Percentiles rank a stretch among this genome's conserved stretches.
Evolutionary conservation across 768 basidiomycete genomes (phyloP).

Genomic region (Mrakia hoshinonis): DNA sequence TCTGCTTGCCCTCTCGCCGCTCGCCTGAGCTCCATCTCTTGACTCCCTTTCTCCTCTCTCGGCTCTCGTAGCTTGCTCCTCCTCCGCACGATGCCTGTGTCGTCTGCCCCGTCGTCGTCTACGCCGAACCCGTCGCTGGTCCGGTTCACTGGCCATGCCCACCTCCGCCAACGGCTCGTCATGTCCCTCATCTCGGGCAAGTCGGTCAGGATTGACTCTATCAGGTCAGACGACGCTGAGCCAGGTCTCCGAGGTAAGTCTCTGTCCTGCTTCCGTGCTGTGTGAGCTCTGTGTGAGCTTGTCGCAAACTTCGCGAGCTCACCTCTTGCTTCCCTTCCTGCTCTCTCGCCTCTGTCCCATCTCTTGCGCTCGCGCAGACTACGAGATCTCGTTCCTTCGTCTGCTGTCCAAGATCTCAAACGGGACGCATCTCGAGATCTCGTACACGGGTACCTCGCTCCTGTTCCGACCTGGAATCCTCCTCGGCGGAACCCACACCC

Average conservation of each 20-base stretch:
- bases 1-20: background rate
- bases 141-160: conserved; percentile 56
- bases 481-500: conserved; percentile 65
- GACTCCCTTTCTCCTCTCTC: background rate
- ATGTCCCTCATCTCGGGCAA: conserved; percentile 85
- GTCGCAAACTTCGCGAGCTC: background rate
- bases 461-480: conserved; percentile 88
- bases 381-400: conserved; percentile 80
- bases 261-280: background rate
- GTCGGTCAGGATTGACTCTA: conserved; percentile 71
- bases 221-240: conserved; percentile 84
- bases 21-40: too few species aligned
- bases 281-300: background rate
- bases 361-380: conserved; percentile 51
- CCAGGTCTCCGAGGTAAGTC: conserved; percentile 76
- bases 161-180: conserved; percentile 73
- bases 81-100: background rate
- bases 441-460: conserved; percentile 87
- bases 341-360: background rate
- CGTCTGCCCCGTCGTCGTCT: background rate
- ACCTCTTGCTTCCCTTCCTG: background rate
- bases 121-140: conserved; percentile 17
- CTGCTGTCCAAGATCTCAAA: conserved; percentile 85
- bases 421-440: conserved; percentile 90
- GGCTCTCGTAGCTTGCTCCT: background rate